Evolutionary conservation across 192 early-diverging fungal species (phyloP).

Genomic region (Allomyces arbusculus): DNA sequence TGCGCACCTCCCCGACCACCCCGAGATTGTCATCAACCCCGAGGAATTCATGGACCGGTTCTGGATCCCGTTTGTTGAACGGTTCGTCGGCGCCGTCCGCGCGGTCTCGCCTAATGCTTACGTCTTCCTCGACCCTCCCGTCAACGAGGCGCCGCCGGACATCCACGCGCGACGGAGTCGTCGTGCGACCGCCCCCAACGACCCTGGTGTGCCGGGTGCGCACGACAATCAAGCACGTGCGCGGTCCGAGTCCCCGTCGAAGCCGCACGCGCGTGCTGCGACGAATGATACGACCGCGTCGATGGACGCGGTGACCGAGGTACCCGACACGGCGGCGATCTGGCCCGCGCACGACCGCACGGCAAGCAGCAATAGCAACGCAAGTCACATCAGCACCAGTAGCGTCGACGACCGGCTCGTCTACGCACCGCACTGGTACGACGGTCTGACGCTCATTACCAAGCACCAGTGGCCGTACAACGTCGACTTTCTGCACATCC

Average conservation of each 20-base stretch:
- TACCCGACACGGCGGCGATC: too few relatives aligned
- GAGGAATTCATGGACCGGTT: slow-evolving; percentile 6
- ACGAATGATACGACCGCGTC: too few relatives aligned
- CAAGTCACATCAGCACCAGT: too few relatives aligned
- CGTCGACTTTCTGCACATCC: slow-evolving; percentile 18
- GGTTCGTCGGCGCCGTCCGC: slow-evolving; percentile 17
- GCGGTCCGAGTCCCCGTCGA: too few relatives aligned
- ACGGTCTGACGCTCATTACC: slow-evolving; percentile 32
- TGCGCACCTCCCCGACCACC: slow-evolving; percentile 15
- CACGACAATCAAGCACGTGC: too few relatives aligned
- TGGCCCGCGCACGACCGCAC: too few relatives aligned
- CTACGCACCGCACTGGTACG: slow-evolving; percentile 39
- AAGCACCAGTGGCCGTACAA: slow-evolving; percentile 33
- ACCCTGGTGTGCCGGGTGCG: too few relatives aligned
- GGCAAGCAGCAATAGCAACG: too few relatives aligned
- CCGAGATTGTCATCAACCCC: slow-evolving; percentile 2
- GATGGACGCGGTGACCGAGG: too few relatives aligned
- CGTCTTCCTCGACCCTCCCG: slow-evolving; percentile 34
- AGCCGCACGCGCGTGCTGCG: too few relatives aligned
- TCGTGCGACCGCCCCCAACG: neutral
- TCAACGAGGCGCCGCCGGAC: slow-evolving; percentile 24
- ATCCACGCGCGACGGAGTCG: slow-evolving; percentile 12
- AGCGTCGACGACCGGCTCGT: slow-evolving; percentile 10
- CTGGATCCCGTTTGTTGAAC: slow-evolving; percentile 20
- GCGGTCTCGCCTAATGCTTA: slow-evolving; percentile 22